A percentile compares a stretch with the other conserved stretches of the same genome.
phyloP scores from a whole-genome alignment of 2,329 filamentous ascomycete species.

The Beauveria sp. region DNA sequence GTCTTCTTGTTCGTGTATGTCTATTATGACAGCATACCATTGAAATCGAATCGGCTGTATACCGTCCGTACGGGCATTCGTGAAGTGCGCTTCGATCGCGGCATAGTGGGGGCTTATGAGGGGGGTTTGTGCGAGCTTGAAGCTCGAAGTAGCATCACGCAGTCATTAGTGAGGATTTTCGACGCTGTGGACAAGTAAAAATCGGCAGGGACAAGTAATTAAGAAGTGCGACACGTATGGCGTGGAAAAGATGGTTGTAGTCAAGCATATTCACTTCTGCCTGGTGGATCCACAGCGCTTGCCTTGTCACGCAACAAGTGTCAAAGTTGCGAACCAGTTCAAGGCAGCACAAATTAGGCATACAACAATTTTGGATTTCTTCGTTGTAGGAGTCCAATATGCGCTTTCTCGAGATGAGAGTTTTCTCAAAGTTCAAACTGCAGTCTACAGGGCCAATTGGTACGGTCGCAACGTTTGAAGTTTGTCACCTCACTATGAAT shows the following conservation, averaged over 20 bases:
- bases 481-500: not conserved
- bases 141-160: not conserved
- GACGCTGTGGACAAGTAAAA: not conserved
- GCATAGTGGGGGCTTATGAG: not conserved
- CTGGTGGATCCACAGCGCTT: conserved; percentile 8
- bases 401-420: not conserved
- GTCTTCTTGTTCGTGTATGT: not conserved
- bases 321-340: not conserved
- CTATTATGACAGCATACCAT: not conserved
- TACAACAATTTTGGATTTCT: not conserved
- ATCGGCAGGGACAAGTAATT: not conserved
- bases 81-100: not conserved
- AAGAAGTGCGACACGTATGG: not conserved
- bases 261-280: conserved; percentile 4
- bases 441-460: not conserved
- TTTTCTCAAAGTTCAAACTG: not conserved
- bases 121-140: not conserved
- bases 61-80: not conserved
- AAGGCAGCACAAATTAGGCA: conserved; percentile 2
- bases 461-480: not conserved
- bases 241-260: not conserved
- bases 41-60: conserved; percentile 1
- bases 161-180: not conserved
- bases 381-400: not conserved
- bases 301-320: not conserved